These are phyloP conservation scores for Fusarium tjaetaba DNA, from an alignment of 2,329 filamentous ascomycete species.

Conservation along the genomic window DNA sequence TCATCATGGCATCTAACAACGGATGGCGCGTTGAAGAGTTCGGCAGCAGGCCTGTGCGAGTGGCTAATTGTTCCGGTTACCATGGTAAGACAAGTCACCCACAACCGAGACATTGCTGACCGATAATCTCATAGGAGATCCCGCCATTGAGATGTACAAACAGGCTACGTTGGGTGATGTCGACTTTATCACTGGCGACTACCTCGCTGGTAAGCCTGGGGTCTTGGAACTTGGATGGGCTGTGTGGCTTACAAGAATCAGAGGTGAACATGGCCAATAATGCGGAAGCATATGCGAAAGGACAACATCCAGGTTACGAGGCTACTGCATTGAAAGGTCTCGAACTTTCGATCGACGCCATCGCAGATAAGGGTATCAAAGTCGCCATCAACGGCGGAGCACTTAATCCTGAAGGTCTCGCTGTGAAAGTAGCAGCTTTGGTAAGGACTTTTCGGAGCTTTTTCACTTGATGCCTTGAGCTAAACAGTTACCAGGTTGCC, in stretches of 20 bases:
- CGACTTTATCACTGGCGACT: background rate
- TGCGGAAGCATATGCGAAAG: background rate
- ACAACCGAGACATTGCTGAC: background rate
- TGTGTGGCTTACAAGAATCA: background rate
- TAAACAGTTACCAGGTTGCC: background rate
- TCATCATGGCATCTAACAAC: background rate
- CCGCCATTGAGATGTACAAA: background rate
- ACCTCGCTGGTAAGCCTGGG: background rate
- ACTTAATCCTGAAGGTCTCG: background rate
- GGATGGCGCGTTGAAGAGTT: background rate
- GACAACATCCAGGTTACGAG: background rate
- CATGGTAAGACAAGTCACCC: background rate
- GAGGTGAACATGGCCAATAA: background rate
- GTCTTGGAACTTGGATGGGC: background rate
- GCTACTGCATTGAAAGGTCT: background rate
- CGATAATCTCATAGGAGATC: background rate
- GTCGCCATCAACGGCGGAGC: background rate
- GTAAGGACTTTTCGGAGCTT: fast-evolving
- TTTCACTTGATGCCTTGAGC: fast-evolving
- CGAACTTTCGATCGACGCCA: background rate
- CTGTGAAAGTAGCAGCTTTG: background rate
- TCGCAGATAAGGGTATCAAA: background rate
- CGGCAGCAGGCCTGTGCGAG: background rate
- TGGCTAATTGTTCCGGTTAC: background rate
- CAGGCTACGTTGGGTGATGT: background rate